Evolutionary conservation across 2,329 filamentous ascomycete genomes (phyloP), one percentile per base, ranked within the genome.

Genomic region (Sarocladium kiliense): DNA sequence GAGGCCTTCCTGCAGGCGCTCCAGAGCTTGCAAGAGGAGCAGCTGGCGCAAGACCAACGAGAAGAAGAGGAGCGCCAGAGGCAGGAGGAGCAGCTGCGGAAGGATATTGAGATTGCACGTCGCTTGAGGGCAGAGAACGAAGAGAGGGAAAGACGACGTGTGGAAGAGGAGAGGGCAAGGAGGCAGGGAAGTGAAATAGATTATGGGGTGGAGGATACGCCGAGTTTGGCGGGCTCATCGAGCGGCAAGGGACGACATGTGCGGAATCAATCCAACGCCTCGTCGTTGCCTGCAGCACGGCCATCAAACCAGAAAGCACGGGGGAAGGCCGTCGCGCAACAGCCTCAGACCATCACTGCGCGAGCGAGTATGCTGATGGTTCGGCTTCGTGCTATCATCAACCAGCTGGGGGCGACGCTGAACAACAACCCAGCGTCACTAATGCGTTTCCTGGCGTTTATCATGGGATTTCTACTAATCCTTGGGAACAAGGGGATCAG

Each of bases 1-100:
- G 91, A 97, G 63, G 86, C 89, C 1, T 97, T 97, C 68, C 74
- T 96, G 16, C 87, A 93, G 63, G 93, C 92, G 3, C 77, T 97
- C 16, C 85, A 95, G 66, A 87, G 84, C 54, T 76, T 97, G 27
- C 87, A 88, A 63, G 91, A 96, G 61, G 92, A 96, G 65, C 89
- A 89, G 65, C 80, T 87, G 55, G 84, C 87, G 58, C 83, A 86
- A n/a, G 85, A 87, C 61, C 77, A 83, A 57, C 79, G 66, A 73
- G 89, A 79, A 67, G 84, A 62, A 63, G 87, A 79, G 72, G 86
- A 77, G 63, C 73, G 73, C 56, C 71, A 75, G 54, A 72, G 73
- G 23, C 79, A 84, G 55, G 81, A 86, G 59, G 82, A 85, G 55
- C 71, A 80, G 58, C 66, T 84, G 42, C 75, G 75, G 56, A 74